Evolutionary conservation across 176 grass and related monocot species (phyloP).

Genomic region (Elymus sibiricus): DNA sequence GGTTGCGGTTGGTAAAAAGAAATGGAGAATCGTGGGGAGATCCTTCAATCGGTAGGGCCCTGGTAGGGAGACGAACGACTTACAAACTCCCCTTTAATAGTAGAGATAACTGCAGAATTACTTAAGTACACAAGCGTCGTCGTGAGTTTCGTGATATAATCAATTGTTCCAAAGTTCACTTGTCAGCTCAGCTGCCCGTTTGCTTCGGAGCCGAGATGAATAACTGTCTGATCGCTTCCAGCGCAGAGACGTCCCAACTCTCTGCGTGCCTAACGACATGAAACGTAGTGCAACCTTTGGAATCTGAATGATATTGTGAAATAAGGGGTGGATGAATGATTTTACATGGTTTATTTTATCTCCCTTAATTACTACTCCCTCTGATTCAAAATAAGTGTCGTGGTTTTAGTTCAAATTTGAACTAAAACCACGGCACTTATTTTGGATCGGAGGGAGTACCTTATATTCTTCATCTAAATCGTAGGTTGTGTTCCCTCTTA

Average conservation of each 20-base stretch:
- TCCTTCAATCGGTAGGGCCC: too few species aligned
- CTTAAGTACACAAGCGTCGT: not conserved
- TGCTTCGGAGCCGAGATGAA: constrained; percentile 33
- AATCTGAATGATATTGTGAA: not conserved
- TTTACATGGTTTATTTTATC: not conserved
- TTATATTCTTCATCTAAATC: constrained; percentile 65
- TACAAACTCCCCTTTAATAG: too few species aligned
- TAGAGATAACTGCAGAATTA: not conserved
- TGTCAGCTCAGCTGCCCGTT: not conserved
- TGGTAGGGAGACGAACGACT: too few species aligned
- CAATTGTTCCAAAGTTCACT: not conserved
- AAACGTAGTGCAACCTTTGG: not conserved
- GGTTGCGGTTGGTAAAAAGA: too few species aligned
- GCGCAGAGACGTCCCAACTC: constrained; percentile 76
- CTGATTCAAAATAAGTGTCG: too few species aligned
- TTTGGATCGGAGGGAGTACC: too few species aligned
- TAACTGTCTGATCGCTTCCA: constrained; percentile 71
- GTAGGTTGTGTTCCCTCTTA: constrained; percentile 78
- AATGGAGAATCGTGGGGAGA: too few species aligned
- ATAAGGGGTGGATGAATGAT: not conserved
- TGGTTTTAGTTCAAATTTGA: too few species aligned
- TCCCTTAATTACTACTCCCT: not conserved
- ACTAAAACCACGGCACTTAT: too few species aligned
- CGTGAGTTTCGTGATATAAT: not conserved
- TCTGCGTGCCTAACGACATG: constrained; percentile 78